Evolutionary conservation across 1,139 yeast genomes (phyloP).

Genomic region (Geotrichum histeridarum): DNA sequence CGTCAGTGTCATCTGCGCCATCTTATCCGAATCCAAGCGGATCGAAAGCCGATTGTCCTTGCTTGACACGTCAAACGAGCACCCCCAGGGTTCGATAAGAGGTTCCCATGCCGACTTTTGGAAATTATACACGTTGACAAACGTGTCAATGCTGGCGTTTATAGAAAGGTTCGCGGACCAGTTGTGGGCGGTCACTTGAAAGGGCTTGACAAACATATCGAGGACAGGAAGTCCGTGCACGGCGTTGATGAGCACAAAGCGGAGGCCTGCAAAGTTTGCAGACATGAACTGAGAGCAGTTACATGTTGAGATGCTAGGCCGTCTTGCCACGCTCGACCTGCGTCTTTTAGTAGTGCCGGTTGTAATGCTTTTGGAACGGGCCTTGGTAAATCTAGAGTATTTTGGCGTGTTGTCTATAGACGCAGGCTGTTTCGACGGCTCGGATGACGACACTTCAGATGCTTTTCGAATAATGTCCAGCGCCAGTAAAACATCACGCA

Average conservation of each 20-base stretch:
- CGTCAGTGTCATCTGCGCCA: conserved; percentile 76
- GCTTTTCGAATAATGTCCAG: conserved; percentile 68
- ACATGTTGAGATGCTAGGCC: background rate
- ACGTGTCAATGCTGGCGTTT: conserved; percentile 61
- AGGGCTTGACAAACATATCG: conserved; percentile 72
- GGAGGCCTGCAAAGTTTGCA: conserved; percentile 70
- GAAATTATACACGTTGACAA: conserved; percentile 78
- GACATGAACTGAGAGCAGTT: conserved; percentile 65
- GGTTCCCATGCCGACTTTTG: conserved; percentile 97
- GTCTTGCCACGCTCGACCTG: background rate
- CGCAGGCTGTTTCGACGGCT: background rate
- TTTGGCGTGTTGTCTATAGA: conserved; percentile 15
- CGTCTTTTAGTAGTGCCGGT: conserved; percentile 10
- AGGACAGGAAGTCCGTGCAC: conserved; percentile 88
- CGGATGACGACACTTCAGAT: conserved; percentile 42
- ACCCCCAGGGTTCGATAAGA: conserved; percentile 78
- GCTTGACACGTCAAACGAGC: conserved; percentile 64
- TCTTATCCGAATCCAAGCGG: conserved; percentile 52
- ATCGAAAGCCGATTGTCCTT: conserved; percentile 25
- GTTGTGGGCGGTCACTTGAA: conserved; percentile 64
- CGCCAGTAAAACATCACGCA: conserved; percentile 82
- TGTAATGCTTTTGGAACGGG: conserved; percentile 13
- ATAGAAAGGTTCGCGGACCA: conserved; percentile 81
- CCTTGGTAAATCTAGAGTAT: conserved; percentile 24
- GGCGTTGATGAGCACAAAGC: conserved; percentile 86